Percentiles rank a stretch among this genome's conserved stretches.
Conservation (phyloP, 371 early-diverging fungal species). For the Actinomortierella wolfii region DNA sequence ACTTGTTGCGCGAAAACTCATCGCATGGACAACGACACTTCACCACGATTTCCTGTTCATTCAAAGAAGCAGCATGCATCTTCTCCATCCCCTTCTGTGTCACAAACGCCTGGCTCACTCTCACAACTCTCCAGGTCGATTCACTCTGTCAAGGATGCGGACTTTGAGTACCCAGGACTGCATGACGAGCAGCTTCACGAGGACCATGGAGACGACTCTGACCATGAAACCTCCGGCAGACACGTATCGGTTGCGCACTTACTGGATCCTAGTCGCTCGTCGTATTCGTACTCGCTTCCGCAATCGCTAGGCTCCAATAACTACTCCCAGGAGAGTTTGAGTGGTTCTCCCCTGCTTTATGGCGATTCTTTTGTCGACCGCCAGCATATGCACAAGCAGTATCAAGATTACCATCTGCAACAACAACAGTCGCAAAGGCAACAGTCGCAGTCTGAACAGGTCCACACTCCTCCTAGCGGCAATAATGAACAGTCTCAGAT, state of each 20-base stretch:
- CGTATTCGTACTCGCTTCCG: constrained; percentile 19
- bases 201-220: not conserved
- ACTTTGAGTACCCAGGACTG: too few relatives aligned
- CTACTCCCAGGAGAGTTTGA: constrained; percentile 27
- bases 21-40: too few relatives aligned
- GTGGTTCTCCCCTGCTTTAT: constrained; percentile 26
- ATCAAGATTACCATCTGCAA: not conserved
- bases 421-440: not conserved
- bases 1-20: too few relatives aligned
- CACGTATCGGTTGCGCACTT: constrained; percentile 13
- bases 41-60: too few relatives aligned
- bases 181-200: too few relatives aligned
- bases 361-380: constrained; percentile 37
- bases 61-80: too few relatives aligned
- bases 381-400: constrained; percentile 30
- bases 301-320: constrained; percentile 21
- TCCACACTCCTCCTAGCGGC: too few relatives aligned
- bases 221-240: not conserved
- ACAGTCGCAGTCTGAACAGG: not conserved
- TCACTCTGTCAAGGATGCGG: too few relatives aligned
- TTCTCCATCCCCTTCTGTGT: too few relatives aligned
- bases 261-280: constrained; percentile 16
- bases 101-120: too few relatives aligned
- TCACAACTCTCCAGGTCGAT: too few relatives aligned
- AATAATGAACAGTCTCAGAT: too few relatives aligned